Conservation (phyloP, 257 asterid species). For the Solanum raphanifolium region DNA sequence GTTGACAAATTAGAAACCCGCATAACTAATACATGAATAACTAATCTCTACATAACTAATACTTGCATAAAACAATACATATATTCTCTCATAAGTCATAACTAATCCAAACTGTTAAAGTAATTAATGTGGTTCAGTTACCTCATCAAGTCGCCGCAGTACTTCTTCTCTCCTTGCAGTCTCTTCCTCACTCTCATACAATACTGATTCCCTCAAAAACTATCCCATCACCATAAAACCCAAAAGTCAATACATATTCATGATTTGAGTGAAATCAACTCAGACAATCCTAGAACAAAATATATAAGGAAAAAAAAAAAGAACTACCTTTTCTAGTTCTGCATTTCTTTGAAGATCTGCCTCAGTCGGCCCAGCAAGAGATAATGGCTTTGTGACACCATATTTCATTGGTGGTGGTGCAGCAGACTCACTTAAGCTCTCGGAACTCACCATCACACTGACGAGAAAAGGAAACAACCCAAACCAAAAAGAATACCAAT, state of each 20-base stretch:
- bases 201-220: neutral
- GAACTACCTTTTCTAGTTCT: constrained; percentile 7
- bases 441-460: constrained; percentile 5
- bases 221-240: neutral
- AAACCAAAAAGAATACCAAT: neutral
- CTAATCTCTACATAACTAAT: neutral
- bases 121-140: neutral
- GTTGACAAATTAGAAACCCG: neutral
- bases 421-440: neutral
- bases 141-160: neutral
- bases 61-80: neutral
- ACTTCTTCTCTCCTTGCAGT: constrained; percentile 6
- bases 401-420: neutral
- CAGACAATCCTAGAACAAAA: neutral
- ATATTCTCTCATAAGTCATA: neutral
- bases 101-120: neutral
- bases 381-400: constrained; percentile 8
- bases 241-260: neutral
- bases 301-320: neutral
- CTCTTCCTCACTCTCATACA: constrained; percentile 7
- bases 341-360: constrained; percentile 9
- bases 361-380: constrained; percentile 7
- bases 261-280: neutral
- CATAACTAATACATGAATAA: neutral
- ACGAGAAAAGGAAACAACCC: neutral